Base-by-base conservation (phyloP, 139 green algal species). In the Asterochloris erici region DNA sequence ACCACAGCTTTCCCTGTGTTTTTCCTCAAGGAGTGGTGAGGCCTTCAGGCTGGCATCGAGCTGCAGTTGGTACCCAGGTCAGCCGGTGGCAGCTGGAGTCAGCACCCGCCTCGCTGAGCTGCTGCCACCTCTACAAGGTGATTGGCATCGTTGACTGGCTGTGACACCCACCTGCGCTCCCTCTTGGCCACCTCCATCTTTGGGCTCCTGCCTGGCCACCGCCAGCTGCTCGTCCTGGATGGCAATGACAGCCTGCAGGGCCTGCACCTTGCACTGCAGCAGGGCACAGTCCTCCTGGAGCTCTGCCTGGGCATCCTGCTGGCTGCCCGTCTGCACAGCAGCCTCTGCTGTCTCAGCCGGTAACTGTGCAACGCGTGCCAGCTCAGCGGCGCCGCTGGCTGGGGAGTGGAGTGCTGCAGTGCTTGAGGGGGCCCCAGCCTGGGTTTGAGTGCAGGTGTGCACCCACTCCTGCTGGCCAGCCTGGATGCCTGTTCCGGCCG, bases 231-330 rank as follows among this genome's bases (percentile, higher is more conserved):
- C 60, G 12, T 70, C 76, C 24, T 80, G 76, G n/a, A 80, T 80
- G 60, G 68, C 76, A 10, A 80, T n/a, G 14, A 80, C 68, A 12
- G 60, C 76, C 24, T 69, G 76, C 47, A 80, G 60, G 6, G 76
- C 68, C 60, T 80, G 54, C 76, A 80, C 47, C 76, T 80, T 80
- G 60, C 68, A n/a, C 76, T 80, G 76, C 60, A 80, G 76, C 19
- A 61, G 60, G 12, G 60, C 21, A 16, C 68, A 12, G 60, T 80
- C 54, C 23, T n/a, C 23, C 21, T 80, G 76, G 60, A 80, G 14
- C 10, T n/a, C 76, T 28, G 47, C 23, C 6, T 70, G 13, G 60
- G 17, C 10, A 15, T 69, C 47, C 24, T 27, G 19, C 23, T 70
- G 24, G 11, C 12, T 80, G 60, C 12, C 19, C 15, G 21, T 70